Evolutionary conservation across 202 grass and related monocot genomes (phyloP).

Genomic region (Eragrostis tef): DNA sequence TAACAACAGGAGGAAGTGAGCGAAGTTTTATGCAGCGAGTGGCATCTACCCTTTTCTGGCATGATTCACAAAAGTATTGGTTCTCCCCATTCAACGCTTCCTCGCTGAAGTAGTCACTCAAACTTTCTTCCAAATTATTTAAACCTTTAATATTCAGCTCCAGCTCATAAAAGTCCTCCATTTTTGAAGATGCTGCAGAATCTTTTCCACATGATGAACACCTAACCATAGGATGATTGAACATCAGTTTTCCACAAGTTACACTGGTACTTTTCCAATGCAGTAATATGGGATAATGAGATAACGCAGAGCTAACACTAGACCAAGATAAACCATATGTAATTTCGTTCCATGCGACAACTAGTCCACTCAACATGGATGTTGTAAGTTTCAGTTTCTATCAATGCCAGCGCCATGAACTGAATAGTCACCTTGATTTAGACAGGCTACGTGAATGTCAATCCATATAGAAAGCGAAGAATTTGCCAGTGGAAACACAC

Average conservation of each 20-base stretch:
- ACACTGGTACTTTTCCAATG: slow-evolving; percentile 22
- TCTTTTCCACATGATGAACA: slow-evolving; percentile 90
- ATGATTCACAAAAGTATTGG: slow-evolving; percentile 90
- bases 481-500: slow-evolving; percentile 1
- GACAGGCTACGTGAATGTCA: slow-evolving; percentile 12
- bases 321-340: slow-evolving; percentile 4
- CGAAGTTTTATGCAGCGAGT: slow-evolving; percentile 88
- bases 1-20: slow-evolving; percentile 82
- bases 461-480: slow-evolving; percentile 24
- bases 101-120: slow-evolving; percentile 85
- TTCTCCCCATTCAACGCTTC: slow-evolving; percentile 92
- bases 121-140: slow-evolving; percentile 88
- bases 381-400: slow-evolving; percentile 1
- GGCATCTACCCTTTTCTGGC: slow-evolving; percentile 83
- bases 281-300: slow-evolving; percentile 17
- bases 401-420: slow-evolving; percentile 13
- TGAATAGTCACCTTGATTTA: slow-evolving; percentile 21
- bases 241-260: slow-evolving; percentile 42
- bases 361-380: neutral
- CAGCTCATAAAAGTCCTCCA: slow-evolving; percentile 96
- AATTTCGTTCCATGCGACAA: neutral
- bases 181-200: slow-evolving; percentile 93
- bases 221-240: slow-evolving; percentile 51
- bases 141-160: slow-evolving; percentile 98
- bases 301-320: neutral